Evolutionary conservation across 495 filamentous ascomycete genomes (phyloP), one percentile per base, ranked within the genome.

Genomic region (Xylaria longipes): DNA sequence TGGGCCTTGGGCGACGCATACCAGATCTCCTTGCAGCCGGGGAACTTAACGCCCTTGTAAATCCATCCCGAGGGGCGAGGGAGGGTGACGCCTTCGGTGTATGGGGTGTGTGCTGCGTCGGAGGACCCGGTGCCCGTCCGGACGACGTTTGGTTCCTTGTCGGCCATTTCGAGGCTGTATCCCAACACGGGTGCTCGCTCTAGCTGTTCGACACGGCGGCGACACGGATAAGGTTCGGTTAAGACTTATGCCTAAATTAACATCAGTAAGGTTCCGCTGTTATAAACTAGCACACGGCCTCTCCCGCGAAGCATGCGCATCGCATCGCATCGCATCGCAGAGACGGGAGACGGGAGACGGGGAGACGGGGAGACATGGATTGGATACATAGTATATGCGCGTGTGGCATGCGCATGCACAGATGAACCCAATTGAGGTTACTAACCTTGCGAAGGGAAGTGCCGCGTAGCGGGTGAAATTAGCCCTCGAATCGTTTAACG

Each of bases 1-100:
- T 95, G 93, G 45, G 88, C 80, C 74, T 90, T 88, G 5, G 93
- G 93, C 33, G 91, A 94, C 63, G 93, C 92, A 82, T 91, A 94
- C 86, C 89, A 94, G 6, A 91, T 68, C 72, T 86, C 87, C 76
- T 76, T 85, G 22, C 78, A 78, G 54, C 86, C 87, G 39, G 62
- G 35, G 5, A 69, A 35, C 58, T 81, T 87, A 58, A 90, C 69
- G 48, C 87, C 87, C 77, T 88, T 89, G 84, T 94, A 93, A 84
- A 91, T 93, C 91, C 91, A 93, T 63, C 83, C 83, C 9, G 70
- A n/a, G 2, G 84, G 84, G 3, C 84, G 82, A 25, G 70, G 20
- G 4, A 48, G 2, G 43, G 70, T 72, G 56, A 57, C 45, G 70
- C 56, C 70, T 66, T 66, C 70, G 63, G 45, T 54, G 37, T 72